phyloP scores from a whole-genome alignment of 2,329 filamentous ascomycete genomes.

The Pezicula carpinea region DNA sequence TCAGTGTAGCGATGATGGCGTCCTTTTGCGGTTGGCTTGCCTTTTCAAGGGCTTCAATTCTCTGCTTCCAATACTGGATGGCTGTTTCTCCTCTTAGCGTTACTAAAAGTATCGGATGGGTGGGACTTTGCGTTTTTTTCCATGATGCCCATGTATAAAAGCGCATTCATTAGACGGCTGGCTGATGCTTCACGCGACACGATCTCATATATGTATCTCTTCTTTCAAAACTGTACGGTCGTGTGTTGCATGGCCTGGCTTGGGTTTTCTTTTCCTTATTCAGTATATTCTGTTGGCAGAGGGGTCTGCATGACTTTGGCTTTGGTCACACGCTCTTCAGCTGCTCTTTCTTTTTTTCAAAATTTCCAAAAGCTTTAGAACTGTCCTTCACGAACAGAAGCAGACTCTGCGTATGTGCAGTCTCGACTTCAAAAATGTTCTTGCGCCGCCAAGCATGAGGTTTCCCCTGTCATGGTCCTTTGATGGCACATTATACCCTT shows the following conservation, averaged over 20 bases:
- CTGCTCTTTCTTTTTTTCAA: slow-evolving; percentile 19
- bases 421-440: slow-evolving; percentile 4
- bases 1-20: slow-evolving; percentile 30
- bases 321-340: slow-evolving; percentile 6
- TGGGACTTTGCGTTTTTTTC: slow-evolving; percentile 29
- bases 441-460: slow-evolving; percentile 11
- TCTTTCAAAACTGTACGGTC: slow-evolving; percentile 19
- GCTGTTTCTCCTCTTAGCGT: slow-evolving; percentile 33
- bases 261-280: slow-evolving; percentile 12
- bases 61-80: slow-evolving; percentile 31
- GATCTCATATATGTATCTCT: slow-evolving; percentile 24
- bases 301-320: slow-evolving; percentile 10
- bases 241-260: slow-evolving; percentile 15
- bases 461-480: slow-evolving; percentile 1
- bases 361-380: slow-evolving; percentile 25
- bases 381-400: slow-evolving; percentile 11
- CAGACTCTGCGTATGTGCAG: slow-evolving; percentile 18
- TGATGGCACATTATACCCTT: neutral
- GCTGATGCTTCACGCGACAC: slow-evolving; percentile 28
- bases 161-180: slow-evolving; percentile 30
- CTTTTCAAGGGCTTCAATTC: slow-evolving; percentile 27
- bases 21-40: slow-evolving; percentile 28
- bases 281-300: slow-evolving; percentile 8
- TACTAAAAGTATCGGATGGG: slow-evolving; percentile 33
- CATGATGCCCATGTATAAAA: slow-evolving; percentile 33